phyloP scores from a whole-genome alignment of 148 eudicot genomes.

The Fallopia convolvulus region DNA sequence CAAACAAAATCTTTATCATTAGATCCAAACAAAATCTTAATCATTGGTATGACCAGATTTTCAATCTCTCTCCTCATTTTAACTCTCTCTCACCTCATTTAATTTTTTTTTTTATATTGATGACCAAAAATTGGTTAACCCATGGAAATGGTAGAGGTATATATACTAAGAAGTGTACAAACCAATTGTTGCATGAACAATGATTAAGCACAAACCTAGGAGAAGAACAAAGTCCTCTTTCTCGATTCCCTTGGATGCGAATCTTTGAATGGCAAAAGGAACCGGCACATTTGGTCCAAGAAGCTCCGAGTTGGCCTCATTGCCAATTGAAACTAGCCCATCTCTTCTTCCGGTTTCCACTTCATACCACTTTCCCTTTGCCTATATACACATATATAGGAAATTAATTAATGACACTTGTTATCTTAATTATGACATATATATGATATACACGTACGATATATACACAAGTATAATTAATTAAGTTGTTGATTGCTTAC shows the following conservation, averaged over 20 bases:
- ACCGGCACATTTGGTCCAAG: conserved; percentile 40
- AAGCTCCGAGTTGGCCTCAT: conserved; percentile 24
- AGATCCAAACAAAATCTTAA: too few species aligned
- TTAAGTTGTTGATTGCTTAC: neutral
- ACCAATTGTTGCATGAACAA: neutral
- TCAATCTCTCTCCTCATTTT: too few species aligned
- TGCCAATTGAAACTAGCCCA: conserved; percentile 26
- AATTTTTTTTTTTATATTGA: too few species aligned
- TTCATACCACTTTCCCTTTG: conserved; percentile 30
- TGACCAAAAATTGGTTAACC: too few species aligned
- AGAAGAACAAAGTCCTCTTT: conserved; percentile 37
- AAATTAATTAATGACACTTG: neutral
- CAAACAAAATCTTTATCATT: too few species aligned
- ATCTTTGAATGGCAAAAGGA: conserved; percentile 17
- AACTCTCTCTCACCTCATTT: too few species aligned
- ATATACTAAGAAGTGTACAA: too few species aligned
- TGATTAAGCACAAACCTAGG: conserved; percentile 16
- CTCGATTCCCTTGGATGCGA: conserved; percentile 27
- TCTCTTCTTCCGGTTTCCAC: conserved; percentile 55
- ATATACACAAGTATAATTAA: neutral
- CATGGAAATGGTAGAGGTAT: too few species aligned
- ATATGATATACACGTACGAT: too few species aligned
- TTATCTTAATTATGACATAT: too few species aligned
- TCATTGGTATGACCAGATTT: too few species aligned
- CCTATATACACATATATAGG: conserved; percentile 15